Base-by-base conservation (phyloP, 2,329 filamentous ascomycete species). In the Zymoseptoria tritici region DNA sequence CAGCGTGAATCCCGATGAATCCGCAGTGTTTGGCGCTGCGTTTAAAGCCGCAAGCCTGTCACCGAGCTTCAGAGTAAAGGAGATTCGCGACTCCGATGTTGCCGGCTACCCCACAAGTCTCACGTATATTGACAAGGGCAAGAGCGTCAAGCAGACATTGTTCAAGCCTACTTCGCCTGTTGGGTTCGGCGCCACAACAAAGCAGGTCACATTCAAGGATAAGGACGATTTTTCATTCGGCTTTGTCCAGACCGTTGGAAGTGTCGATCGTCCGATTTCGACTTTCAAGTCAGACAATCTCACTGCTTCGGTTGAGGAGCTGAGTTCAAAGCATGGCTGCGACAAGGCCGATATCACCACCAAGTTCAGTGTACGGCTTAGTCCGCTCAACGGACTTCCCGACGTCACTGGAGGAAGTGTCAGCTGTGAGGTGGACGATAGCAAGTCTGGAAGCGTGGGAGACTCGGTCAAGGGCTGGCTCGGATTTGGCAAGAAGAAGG, bases 401-500 rank as follows among this genome's bases (percentile, higher is more conserved):
- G 88, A 92, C 62, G 82, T 97, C 56, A 75, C 83, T 58, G 85
- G 85, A 67, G 89, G 88, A n/a, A 82, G 82, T 59, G 86, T 94
- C 5, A 92, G 92, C 73, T 99, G 94, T 71, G 90, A 96, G 72
- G 84, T 88, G 24, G 89, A 95, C 56, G 82, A 81, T 4, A 74
- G 77, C 8, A 85, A 85, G 75, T 90, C 91, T 73, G 90, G 89
- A 64, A 86, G 88, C 56, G 83, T 97, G 54, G 89, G 97, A 54
- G 93, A 96, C 70, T 92, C 91, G 51, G 90, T 97, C 66, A 99
- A 99, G 81, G 95, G 92, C 65, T 84, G 97, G 63, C 95, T 99
- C 71, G 94, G 94, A 5, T 92, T 97, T 72, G 94, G 93, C 24
- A 89, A 89, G 70, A 91, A 90, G 77, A 96, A 96, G 77, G 89